These are phyloP conservation scores for Candida caryicola DNA, from an alignment of 805 yeast genomes.

Conservation along the genomic window DNA sequence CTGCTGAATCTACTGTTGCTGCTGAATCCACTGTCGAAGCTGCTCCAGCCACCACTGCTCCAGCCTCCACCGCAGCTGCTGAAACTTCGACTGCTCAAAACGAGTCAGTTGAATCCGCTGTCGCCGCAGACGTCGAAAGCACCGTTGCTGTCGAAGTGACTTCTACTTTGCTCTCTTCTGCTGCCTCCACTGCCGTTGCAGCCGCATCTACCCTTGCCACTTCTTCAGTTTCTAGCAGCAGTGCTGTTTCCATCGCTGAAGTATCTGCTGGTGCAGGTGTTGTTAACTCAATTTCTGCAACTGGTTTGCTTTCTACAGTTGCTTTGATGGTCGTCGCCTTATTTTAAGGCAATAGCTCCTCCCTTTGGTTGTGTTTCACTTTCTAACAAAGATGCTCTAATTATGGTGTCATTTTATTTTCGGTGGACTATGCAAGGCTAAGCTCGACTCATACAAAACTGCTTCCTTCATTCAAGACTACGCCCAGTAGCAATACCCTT, in stretches of 20 bases:
- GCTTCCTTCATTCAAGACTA: no score
- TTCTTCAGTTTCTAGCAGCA: background rate
- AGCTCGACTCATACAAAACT: no score
- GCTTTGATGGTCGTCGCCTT: background rate
- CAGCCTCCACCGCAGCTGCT: no score
- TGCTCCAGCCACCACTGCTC: slow-evolving; percentile 13
- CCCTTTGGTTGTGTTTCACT: no score
- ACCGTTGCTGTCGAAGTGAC: slow-evolving; percentile 8
- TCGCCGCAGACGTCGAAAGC: slow-evolving; percentile 5
- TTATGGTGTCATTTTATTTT: no score
- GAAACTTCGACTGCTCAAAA: slow-evolving; percentile 1
- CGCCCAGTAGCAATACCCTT: no score
- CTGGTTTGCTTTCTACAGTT: slow-evolving; percentile 1
- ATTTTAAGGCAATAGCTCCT: background rate
- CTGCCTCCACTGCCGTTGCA: background rate
- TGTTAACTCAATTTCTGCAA: background rate
- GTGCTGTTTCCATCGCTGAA: slow-evolving; percentile 6
- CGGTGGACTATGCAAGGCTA: no score
- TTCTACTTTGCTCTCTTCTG: background rate
- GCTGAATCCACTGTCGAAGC: slow-evolving; percentile 12
- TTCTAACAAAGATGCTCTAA: no score
- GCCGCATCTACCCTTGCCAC: slow-evolving; percentile 1
- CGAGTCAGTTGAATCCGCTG: slow-evolving; percentile 13
- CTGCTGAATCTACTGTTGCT: slow-evolving; percentile 15
- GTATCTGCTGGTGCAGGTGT: slow-evolving; percentile 4